A percentile compares a stretch with the other conserved stretches of the same genome.
Evolutionary conservation across 495 filamentous ascomycete genomes (phyloP).

Genomic region (Massariosphaeria phaeospora): DNA sequence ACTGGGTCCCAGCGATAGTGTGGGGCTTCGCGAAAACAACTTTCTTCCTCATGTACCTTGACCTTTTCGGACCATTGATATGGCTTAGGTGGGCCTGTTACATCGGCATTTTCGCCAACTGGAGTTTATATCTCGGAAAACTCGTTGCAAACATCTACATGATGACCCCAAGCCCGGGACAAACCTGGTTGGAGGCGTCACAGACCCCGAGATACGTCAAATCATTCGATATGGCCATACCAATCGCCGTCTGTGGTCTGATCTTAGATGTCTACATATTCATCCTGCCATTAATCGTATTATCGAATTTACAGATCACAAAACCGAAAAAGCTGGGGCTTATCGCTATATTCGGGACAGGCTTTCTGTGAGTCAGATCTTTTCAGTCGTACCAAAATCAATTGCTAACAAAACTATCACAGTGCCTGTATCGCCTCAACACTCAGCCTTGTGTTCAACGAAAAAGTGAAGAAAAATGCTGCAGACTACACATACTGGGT

Average conservation of each 20-base stretch:
- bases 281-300: neutral
- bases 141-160: neutral
- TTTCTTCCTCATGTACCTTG: conserved; percentile 20
- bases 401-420: neutral
- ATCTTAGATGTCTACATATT: conserved; percentile 4
- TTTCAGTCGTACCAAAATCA: neutral
- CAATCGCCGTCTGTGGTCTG: neutral
- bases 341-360: conserved; percentile 4
- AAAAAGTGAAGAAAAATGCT: neutral
- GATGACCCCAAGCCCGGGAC: neutral
- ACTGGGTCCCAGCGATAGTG: neutral
- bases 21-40: conserved; percentile 7
- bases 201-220: neutral
- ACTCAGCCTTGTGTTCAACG: neutral
- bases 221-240: neutral
- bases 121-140: neutral
- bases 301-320: conserved; percentile 3
- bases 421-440: conserved; percentile 4
- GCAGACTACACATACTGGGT: conserved; percentile 2
- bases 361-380: neutral
- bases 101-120: conserved; percentile 1
- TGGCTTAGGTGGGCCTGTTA: conserved; percentile 1
- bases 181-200: conserved; percentile 1
- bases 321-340: neutral
- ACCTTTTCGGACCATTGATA: conserved; percentile 4